These are phyloP conservation scores for Sporothrix sp. DNA, from an alignment of 2,329 filamentous ascomycete genomes.

Conservation along the genomic window DNA sequence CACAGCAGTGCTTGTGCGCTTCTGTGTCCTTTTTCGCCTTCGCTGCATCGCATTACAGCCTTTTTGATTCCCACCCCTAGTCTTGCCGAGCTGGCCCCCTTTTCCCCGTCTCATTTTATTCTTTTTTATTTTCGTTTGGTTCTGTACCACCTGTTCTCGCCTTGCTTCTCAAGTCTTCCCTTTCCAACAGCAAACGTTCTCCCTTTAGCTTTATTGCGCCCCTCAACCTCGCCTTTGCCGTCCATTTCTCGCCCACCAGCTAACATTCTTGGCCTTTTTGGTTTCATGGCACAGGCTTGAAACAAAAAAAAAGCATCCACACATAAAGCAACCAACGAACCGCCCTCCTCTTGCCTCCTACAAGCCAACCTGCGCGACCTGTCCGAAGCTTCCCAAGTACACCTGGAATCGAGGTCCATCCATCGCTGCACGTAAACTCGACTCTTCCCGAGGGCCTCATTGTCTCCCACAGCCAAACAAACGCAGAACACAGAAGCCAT, in stretches of 20 bases:
- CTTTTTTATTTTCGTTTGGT: neutral
- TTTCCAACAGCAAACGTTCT: neutral
- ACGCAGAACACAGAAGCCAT: constrained; percentile 24
- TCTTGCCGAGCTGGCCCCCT: neutral
- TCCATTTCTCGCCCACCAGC: constrained; percentile 2
- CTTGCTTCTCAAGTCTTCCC: neutral
- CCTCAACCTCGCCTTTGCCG: neutral
- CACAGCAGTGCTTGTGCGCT: no score
- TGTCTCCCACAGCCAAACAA: neutral
- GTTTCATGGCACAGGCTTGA: constrained; percentile 10
- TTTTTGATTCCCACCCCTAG: constrained; percentile 3
- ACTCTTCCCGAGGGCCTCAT: neutral
- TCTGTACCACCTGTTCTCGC: neutral
- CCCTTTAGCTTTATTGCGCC: neutral
- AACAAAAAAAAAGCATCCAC: constrained; percentile 9
- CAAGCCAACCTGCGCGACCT: neutral
- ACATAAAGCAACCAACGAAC: constrained; percentile 1
- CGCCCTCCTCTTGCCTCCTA: neutral
- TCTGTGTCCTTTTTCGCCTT: neutral
- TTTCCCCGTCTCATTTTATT: constrained; percentile 2
- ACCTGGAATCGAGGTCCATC: no score
- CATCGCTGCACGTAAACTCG: neutral
- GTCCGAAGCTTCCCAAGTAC: constrained; percentile 1
- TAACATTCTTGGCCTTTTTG: constrained; percentile 9
- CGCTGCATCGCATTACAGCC: constrained; percentile 12